Evolutionary conservation across 257 asterid genomes (phyloP), one percentile per base, ranked within the genome.

Genomic region (Buddleja alternifolia): DNA sequence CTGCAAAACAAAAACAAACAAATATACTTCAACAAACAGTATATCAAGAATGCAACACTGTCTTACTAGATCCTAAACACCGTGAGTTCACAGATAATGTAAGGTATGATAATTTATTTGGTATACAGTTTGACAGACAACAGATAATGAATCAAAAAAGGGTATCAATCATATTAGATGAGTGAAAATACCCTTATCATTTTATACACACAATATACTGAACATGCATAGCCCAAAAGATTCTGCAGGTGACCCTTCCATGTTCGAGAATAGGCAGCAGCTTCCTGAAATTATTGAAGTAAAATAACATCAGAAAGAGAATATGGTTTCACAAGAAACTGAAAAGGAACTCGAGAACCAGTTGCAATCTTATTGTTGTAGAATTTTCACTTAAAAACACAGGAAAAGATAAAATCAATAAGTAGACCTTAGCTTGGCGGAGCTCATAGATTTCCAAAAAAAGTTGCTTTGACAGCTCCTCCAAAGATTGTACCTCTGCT

Each of bases 161-260:
- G 51, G 40, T 7, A 58, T 12, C 44, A 21, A 37, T 19, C 54
- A 20, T 20, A 63, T 40, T 21, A 50, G 15, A 57, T 50, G 45
- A 59, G 63, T 48, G 55, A 59, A 36, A 51, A 45, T 64, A 89
- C 99, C 97, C 89, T 94, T 58, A 94, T 69, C 99, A 94, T 94
- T 76, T 94, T 94, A 81, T 87, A 94, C 19, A 91, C 97, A 82
- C 99, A 94, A 83, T 94, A 94, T 52, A 82, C 80, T 45, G 99
- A 91, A 73, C 96, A 89, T 8, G 85, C 96, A 79, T 94, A 94
- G 69, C 99, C 99, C 86, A 94, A 82, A 44, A 94, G 86, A 84
- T 94, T 94, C 88, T 94, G 97, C 91, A 94, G 66, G 87, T 94
- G 99, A 63, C 99, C 99, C 89, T 78, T 94, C 99, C 99, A 94